Evolutionary conservation across 805 yeast species (phyloP).

Genomic region (Suhomyces faveliae): DNA sequence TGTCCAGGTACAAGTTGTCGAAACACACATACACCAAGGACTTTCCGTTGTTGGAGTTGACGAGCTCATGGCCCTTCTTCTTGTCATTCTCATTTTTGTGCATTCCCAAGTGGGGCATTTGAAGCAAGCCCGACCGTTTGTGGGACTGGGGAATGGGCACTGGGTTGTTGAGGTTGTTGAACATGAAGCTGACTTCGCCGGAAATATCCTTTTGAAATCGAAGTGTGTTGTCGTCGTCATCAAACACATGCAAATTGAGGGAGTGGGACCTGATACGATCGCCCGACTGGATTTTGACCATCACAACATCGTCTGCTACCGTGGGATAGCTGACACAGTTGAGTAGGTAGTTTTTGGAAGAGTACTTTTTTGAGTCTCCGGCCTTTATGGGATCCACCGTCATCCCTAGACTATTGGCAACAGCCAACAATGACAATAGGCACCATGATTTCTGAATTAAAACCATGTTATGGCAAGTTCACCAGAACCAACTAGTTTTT

Average conservation of each 20-base stretch:
- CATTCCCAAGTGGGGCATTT: slow-evolving; percentile 6
- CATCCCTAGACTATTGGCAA: slow-evolving; percentile 31
- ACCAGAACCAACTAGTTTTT: not conserved
- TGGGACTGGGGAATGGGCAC: slow-evolving; percentile 9
- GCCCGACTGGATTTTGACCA: slow-evolving; percentile 33
- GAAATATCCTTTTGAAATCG: slow-evolving; percentile 31
- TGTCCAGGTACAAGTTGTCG: slow-evolving; percentile 41
- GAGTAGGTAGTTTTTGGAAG: slow-evolving; percentile 28
- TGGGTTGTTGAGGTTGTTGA: slow-evolving; percentile 37
- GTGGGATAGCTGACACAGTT: slow-evolving; percentile 40
- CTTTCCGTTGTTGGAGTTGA: slow-evolving; percentile 22
- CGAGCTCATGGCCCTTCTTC: slow-evolving; percentile 14
- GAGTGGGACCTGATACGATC: slow-evolving; percentile 31
- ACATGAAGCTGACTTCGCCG: slow-evolving; percentile 32
- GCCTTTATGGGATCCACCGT: slow-evolving; percentile 31
- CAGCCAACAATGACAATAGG: not conserved
- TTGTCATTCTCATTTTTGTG: slow-evolving; percentile 7
- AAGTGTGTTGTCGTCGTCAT: slow-evolving; percentile 34
- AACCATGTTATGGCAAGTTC: not conserved
- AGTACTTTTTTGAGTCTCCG: slow-evolving; percentile 29
- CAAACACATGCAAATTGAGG: slow-evolving; percentile 37
- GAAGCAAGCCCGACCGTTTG: slow-evolving; percentile 10
- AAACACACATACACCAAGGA: slow-evolving; percentile 39
- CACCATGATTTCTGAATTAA: not conserved
- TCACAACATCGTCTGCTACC: slow-evolving; percentile 35